Evolutionary conservation across 1,139 yeast species (phyloP).

Genomic region (Yamadazyma diospyri): DNA sequence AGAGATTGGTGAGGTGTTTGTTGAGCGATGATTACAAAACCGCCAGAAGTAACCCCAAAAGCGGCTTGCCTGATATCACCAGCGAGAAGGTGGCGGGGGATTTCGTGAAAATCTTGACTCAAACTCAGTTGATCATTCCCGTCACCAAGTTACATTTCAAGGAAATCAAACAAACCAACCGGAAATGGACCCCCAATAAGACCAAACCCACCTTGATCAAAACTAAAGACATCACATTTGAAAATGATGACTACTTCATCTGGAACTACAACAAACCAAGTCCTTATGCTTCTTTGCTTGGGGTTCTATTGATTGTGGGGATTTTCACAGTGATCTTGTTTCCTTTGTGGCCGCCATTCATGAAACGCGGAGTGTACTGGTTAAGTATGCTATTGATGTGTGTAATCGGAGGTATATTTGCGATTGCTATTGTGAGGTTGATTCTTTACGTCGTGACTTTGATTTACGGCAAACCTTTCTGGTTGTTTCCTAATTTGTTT

Average conservation of each 20-base stretch:
- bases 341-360: slow-evolving; percentile 93
- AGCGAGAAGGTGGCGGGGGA: slow-evolving; percentile 57
- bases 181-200: slow-evolving; percentile 63
- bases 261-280: slow-evolving; percentile 87
- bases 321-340: slow-evolving; percentile 78
- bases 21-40: slow-evolving; percentile 66
- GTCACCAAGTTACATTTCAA: slow-evolving; percentile 66
- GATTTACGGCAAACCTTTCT: slow-evolving; percentile 66
- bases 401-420: slow-evolving; percentile 71
- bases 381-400: slow-evolving; percentile 75
- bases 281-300: slow-evolving; percentile 59
- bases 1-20: slow-evolving; percentile 78
- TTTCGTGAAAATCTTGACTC: slow-evolving; percentile 65
- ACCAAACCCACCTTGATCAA: slow-evolving; percentile 72
- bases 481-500: slow-evolving; percentile 95
- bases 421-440: slow-evolving; percentile 74
- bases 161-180: slow-evolving; percentile 62
- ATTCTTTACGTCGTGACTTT: slow-evolving; percentile 65
- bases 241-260: slow-evolving; percentile 75
- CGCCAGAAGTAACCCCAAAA: slow-evolving; percentile 51
- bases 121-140: slow-evolving; percentile 73
- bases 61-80: slow-evolving; percentile 54
- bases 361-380: slow-evolving; percentile 92
- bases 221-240: slow-evolving; percentile 63
- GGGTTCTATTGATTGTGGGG: slow-evolving; percentile 60